These are phyloP conservation scores for Hortaea sp. DNA, from an alignment of 2,329 filamentous ascomycete genomes.

Conservation along the genomic window DNA sequence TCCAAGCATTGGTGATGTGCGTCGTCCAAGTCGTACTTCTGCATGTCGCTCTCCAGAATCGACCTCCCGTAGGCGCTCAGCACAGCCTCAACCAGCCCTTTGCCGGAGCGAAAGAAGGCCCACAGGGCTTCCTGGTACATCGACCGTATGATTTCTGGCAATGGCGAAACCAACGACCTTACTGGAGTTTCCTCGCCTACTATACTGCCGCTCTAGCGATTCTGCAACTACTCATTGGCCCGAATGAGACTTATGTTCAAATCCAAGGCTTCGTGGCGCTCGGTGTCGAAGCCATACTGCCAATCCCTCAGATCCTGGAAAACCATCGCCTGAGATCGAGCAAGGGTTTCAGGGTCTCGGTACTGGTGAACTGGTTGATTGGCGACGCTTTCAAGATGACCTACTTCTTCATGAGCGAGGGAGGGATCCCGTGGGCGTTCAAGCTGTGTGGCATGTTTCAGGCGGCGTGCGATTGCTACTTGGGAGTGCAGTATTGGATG, in stretches of 20 bases:
- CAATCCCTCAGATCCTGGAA: conserved; percentile 65
- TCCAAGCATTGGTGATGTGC: conserved; percentile 53
- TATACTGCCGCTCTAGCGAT: conserved; percentile 51
- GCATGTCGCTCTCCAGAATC: conserved; percentile 51
- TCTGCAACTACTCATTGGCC: conserved; percentile 57
- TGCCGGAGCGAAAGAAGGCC: conserved; percentile 37
- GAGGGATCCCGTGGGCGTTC: conserved; percentile 61
- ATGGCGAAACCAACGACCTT: conserved; percentile 64
- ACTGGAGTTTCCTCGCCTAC: conserved; percentile 69
- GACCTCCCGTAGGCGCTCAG: conserved; percentile 31
- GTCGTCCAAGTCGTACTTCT: conserved; percentile 47
- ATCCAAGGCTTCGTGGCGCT: conserved; percentile 67
- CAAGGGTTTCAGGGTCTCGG: conserved; percentile 66
- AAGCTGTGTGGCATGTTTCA: conserved; percentile 77
- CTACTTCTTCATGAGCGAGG: conserved; percentile 65
- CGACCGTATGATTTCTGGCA: conserved; percentile 76
- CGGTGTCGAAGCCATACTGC: conserved; percentile 69
- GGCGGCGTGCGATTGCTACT: conserved; percentile 61
- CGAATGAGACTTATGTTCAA: conserved; percentile 51
- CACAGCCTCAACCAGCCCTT: conserved; percentile 47
- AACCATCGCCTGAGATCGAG: conserved; percentile 61
- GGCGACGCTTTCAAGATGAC: conserved; percentile 77
- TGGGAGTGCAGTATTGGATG: conserved; percentile 65
- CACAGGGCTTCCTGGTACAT: conserved; percentile 29
- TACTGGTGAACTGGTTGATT: conserved; percentile 67